These are phyloP conservation scores for Leavenworthia alabamica DNA, from an alignment of 345 rosid species.

Conservation along the genomic window DNA sequence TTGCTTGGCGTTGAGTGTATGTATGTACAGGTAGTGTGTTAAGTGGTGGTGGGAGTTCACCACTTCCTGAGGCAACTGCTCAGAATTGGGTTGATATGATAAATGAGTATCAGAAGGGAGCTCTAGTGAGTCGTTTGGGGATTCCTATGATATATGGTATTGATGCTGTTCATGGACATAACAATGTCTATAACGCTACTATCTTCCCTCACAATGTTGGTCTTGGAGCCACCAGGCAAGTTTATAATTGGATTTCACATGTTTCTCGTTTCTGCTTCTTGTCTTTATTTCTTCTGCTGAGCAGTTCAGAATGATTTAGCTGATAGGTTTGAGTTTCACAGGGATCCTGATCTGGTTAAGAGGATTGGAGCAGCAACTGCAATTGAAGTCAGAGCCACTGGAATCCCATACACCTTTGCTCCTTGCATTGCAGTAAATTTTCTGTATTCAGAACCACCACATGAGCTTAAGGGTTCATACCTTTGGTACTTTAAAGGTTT, in stretches of 20 bases:
- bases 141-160: slow-evolving; percentile 94
- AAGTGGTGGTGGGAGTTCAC: slow-evolving; percentile 91
- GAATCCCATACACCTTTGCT: slow-evolving; percentile 86
- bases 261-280: background rate
- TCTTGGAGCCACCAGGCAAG: slow-evolving; percentile 85
- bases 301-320: background rate
- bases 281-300: background rate
- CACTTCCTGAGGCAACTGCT: slow-evolving; percentile 61
- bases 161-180: slow-evolving; percentile 94
- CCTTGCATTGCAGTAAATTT: slow-evolving; percentile 87
- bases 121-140: slow-evolving; percentile 67
- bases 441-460: no score
- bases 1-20: background rate
- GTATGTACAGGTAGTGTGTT: slow-evolving; percentile 54
- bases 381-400: slow-evolving; percentile 94
- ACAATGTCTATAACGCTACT: slow-evolving; percentile 81
- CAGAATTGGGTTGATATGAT: slow-evolving; percentile 74
- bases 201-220: slow-evolving; percentile 88
- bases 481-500: background rate
- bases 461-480: no score
- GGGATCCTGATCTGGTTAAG: slow-evolving; percentile 82
- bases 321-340: slow-evolving; percentile 23
- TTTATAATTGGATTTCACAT: background rate
- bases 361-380: slow-evolving; percentile 96
- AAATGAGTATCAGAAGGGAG: slow-evolving; percentile 59